A percentile compares a stretch with the other conserved stretches of the same genome.
Evolutionary conservation across 306 rosid species (phyloP).

Genomic region (Comarum palustre): DNA sequence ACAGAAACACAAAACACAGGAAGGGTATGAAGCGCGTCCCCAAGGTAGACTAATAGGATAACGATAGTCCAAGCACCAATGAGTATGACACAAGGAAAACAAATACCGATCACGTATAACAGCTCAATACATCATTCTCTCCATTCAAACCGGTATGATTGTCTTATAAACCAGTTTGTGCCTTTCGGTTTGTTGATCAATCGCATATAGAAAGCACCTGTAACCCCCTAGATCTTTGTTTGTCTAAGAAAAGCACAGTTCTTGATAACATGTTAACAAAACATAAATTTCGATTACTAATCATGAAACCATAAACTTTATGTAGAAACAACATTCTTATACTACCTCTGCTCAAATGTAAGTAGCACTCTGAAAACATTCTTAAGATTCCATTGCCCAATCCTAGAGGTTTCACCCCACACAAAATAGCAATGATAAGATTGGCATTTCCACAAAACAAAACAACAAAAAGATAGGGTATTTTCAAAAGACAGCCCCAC

Average conservation of each 20-base stretch:
- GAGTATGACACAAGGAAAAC: neutral
- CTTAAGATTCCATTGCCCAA: neutral
- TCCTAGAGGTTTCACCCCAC: neutral
- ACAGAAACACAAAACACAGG: neutral
- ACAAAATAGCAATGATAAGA: neutral
- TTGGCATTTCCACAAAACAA: neutral
- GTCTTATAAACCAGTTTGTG: neutral
- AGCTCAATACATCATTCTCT: neutral
- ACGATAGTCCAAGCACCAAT: neutral
- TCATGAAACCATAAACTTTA: neutral
- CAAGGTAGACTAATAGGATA: neutral
- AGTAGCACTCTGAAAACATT: neutral
- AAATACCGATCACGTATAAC: neutral
- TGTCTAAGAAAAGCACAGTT: neutral
- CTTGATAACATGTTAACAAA: neutral
- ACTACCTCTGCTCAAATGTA: neutral
- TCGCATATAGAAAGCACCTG: neutral
- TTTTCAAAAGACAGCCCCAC: neutral
- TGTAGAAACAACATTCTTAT: neutral
- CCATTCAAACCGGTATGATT: neutral
- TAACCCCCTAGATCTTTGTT: neutral
- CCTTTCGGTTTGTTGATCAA: neutral
- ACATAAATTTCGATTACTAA: neutral
- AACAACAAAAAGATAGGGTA: neutral
- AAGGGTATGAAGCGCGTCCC: neutral